Base-by-base conservation (phyloP, 768 basidiomycete genomes). In the Boletus patriciae region DNA sequence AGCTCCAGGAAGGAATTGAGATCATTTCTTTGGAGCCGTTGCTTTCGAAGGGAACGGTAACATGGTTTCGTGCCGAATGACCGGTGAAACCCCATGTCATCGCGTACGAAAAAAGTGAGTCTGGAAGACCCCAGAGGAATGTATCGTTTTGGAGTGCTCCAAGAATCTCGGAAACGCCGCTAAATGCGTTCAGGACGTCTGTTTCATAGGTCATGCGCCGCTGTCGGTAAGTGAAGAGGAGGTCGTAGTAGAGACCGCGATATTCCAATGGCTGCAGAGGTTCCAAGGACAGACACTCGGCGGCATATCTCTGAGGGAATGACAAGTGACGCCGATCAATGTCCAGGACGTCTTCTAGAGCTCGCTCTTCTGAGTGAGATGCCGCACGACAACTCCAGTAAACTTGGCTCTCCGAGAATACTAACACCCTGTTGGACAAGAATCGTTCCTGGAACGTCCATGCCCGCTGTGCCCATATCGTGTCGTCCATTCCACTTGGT, bases 371-470 rank as follows among this genome's bases (percentile, higher is more conserved):
- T 1, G 54, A 61, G 15, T 57, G 37, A 4, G 52, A 23, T 25
- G 44, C 59, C 19, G 21, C 43, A 29, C 46, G 55, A 46, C 62
- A 64, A 21, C n/a, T 45, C 63, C 63, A 64, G 6, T 64, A 64
- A 2, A 64, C 55, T n/a, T 64, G 62, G 37, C n/a, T 38, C n/a
- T 64, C 52, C 4, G 62, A 64, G 58, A 64, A 64, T 34, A 64
- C 50, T 25, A 64, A 49, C 18, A 63, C 41, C 12, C 62, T 63
- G 36, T 12, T 53, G 9, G 62, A 63, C n/a, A 64, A 29, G 2
- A 57, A 9, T 12, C 62, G 62, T 7, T 64, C 62, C 37, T 64
- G 62, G 25, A 64, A 64, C 2, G 62, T 64, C 62, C 62, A 65
- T 25, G 52, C 60, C 12, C 63, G 40, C 12, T 58, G 13, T 18